Conservation (phyloP, 106 monocot species). For the Dendrobium catenatum region DNA sequence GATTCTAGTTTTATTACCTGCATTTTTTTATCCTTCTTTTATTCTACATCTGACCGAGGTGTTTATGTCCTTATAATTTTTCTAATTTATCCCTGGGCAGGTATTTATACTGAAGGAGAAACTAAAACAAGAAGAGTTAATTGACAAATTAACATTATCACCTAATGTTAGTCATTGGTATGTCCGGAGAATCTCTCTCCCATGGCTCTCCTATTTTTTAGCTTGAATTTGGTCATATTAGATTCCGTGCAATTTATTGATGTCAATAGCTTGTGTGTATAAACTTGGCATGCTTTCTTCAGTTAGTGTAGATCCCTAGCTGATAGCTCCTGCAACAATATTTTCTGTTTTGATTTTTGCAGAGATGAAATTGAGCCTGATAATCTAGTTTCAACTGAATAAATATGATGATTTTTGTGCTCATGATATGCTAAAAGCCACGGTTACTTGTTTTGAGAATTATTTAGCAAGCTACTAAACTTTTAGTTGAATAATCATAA, state of each 20-base stretch:
- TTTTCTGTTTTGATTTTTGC: not conserved
- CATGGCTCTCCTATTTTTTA: not conserved
- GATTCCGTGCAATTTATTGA: not conserved
- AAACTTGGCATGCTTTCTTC: not conserved
- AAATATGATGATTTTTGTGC: not conserved
- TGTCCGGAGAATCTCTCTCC: slow-evolving; percentile 11
- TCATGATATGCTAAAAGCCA: not conserved
- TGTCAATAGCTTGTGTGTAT: not conserved
- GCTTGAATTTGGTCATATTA: not conserved
- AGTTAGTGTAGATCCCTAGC: not conserved
- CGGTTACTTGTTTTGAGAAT: not conserved
- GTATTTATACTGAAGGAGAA: slow-evolving; percentile 59
- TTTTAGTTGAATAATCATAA: no score
- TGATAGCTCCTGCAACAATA: not conserved
- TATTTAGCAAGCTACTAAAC: not conserved
- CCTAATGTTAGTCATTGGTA: slow-evolving; percentile 80
- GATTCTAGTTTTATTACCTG: not conserved
- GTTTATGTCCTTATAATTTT: not conserved
- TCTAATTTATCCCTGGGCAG: slow-evolving; percentile 25
- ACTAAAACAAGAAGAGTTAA: slow-evolving; percentile 42
- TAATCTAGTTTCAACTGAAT: not conserved
- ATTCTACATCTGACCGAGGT: not conserved
- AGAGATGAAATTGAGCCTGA: not conserved
- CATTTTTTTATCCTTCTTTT: not conserved
- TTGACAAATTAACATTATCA: slow-evolving; percentile 54